Base-by-base conservation (phyloP, 2,329 filamentous ascomycete species). In the Pestalotiopsis sp. region DNA sequence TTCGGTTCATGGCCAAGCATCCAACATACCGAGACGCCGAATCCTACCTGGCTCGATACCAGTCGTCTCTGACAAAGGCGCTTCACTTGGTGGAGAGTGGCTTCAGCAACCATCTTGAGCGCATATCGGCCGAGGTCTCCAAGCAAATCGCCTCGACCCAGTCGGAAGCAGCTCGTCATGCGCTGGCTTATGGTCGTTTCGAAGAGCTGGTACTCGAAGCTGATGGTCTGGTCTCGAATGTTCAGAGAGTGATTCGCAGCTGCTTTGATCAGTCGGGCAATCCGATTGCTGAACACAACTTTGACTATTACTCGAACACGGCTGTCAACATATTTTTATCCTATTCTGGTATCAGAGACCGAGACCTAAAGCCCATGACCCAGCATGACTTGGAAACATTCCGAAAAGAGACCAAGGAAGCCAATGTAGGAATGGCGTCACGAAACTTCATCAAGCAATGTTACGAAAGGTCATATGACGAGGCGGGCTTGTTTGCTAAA, bases 1-100 rank as follows among this genome's bases (percentile, higher is more conserved):
- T 99, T 73, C 91, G 91, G 38, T 98, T 98, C 77, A 98, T 98
- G 94, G 88, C 93, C 70, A 86, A 89, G 66, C 93, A 98, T 82
- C 88, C 93, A 9, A 90, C 89, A 7, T 97, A 98, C 78, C 92
- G 93, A 71, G 95, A 98, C 79, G 91, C 95, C 2, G 91, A 94
- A 71, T 90, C 92, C 2, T 98, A 98, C 78, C 88, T 95, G 58
- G 94, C 95, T 6, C 90, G 94, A 69, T 98, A 98, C 79, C 90
- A 93, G 70, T 86, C 96, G 0, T 86, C 98, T 13, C 87, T 98
- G 14, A 89, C 88, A 36, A 90, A 90, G 73, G 87, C 89, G 0
- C 81, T 91, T 11, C 88, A 90, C 73, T 80, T 91, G 13, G 82
- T 91, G 5, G 88, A 90, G 70, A 85, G 88, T 31, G 87, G 84